Conservation (phyloP, 2,329 filamentous ascomycete species). For the Amauroascus verrucosus region DNA sequence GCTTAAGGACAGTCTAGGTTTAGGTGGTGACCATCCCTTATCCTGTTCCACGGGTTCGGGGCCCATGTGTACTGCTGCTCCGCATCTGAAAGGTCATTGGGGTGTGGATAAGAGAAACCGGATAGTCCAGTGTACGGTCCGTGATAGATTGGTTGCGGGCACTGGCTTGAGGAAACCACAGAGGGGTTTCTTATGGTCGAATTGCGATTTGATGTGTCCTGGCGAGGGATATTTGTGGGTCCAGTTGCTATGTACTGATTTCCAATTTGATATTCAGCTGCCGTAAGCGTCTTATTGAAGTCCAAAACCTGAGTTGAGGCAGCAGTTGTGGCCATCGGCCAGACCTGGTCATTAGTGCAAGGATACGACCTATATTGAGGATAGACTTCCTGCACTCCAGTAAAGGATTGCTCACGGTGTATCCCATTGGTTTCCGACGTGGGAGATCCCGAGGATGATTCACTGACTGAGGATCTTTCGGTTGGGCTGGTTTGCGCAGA, state of each 20-base stretch:
- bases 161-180: background rate
- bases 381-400: slow-evolving; percentile 9
- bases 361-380: slow-evolving; percentile 5
- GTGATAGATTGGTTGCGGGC: background rate
- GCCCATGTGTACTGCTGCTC: slow-evolving; percentile 10
- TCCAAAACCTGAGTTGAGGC: slow-evolving; percentile 1
- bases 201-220: background rate
- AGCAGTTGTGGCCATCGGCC: slow-evolving; percentile 8
- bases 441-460: slow-evolving; percentile 7
- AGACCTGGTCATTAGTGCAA: slow-evolving; percentile 8
- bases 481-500: slow-evolving; percentile 20
- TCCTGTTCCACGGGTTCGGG: slow-evolving; percentile 10
- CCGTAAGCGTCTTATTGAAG: slow-evolving; percentile 2
- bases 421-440: slow-evolving; percentile 4
- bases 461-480: slow-evolving; percentile 9
- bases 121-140: slow-evolving; percentile 2
- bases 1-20: background rate
- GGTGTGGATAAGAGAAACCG: slow-evolving; percentile 5
- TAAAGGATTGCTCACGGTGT: slow-evolving; percentile 3
- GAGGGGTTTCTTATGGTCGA: background rate
- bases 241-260: background rate
- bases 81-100: background rate
- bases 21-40: background rate
- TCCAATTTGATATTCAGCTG: background rate
- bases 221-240: background rate